Conservation (phyloP, 129 eudicot species). For the Tanacetum coccineum region DNA sequence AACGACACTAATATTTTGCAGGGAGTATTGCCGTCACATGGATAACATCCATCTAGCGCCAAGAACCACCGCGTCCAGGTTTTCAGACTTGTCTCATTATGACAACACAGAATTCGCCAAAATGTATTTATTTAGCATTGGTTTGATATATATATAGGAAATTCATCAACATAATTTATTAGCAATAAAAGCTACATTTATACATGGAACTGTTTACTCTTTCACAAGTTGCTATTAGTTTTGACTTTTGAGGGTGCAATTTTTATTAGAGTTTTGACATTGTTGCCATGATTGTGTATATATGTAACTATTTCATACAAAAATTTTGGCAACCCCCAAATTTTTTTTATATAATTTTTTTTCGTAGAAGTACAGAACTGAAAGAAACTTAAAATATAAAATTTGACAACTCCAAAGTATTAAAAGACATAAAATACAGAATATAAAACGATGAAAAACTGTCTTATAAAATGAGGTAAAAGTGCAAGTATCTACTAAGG, state of each 20-base stretch:
- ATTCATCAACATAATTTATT: conserved; percentile 18
- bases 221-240: background rate
- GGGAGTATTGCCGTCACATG: background rate
- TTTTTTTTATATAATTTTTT: too few relatives aligned
- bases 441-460: too few relatives aligned
- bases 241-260: background rate
- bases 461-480: too few relatives aligned
- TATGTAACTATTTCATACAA: conserved; percentile 11
- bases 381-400: background rate
- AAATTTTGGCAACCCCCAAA: too few relatives aligned
- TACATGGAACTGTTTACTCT: background rate
- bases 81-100: background rate
- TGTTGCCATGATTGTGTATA: background rate
- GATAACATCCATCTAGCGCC: background rate
- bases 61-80: conserved; percentile 15
- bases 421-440: too few relatives aligned
- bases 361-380: too few relatives aligned
- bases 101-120: conserved; percentile 6
- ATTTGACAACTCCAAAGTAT: too few relatives aligned
- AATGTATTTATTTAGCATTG: conserved; percentile 23
- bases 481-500: too few relatives aligned
- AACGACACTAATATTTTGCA: background rate
- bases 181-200: conserved; percentile 17
- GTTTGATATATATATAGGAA: conserved; percentile 16
- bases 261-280: conserved; percentile 9